These are phyloP conservation scores for Diaporthe citri DNA, from an alignment of 2,329 filamentous ascomycete genomes.

Conservation along the genomic window DNA sequence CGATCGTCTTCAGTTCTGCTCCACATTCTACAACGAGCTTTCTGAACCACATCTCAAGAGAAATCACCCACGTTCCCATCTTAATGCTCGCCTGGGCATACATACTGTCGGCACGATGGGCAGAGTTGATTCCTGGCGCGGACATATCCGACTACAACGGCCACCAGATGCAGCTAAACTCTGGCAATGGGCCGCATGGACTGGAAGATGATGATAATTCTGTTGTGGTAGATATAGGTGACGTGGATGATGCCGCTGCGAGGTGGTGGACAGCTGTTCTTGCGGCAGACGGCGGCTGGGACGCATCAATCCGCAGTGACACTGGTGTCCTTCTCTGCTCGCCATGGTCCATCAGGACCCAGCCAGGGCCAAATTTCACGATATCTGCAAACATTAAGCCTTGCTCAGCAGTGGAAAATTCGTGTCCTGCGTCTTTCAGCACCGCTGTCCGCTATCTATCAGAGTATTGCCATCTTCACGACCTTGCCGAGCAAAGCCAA, in stretches of 20 bases:
- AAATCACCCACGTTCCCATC: constrained; percentile 42
- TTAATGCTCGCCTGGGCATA: constrained; percentile 49
- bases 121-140: constrained; percentile 47
- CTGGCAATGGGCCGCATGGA: not conserved
- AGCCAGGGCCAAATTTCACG: constrained; percentile 32
- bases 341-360: constrained; percentile 44
- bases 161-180: constrained; percentile 28
- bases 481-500: constrained; percentile 44
- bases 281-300: constrained; percentile 45
- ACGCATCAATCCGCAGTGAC: constrained; percentile 42
- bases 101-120: constrained; percentile 49
- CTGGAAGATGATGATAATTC: not conserved
- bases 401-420: constrained; percentile 8
- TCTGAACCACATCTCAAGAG: constrained; percentile 32
- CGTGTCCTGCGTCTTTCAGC: constrained; percentile 42
- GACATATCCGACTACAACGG: constrained; percentile 41
- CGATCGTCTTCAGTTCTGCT: constrained; percentile 37
- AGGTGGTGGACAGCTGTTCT: constrained; percentile 49
- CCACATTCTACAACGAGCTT: constrained; percentile 38
- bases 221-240: constrained; percentile 43
- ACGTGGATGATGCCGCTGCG: constrained; percentile 45
- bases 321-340: constrained; percentile 41
- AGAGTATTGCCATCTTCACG: constrained; percentile 46
- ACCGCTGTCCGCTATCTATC: constrained; percentile 45
- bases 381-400: constrained; percentile 8